Percentiles rank a stretch among this genome's conserved stretches.
These are phyloP conservation scores for Przewalskia tangutica DNA, from an alignment of 257 asterid species.

Conservation along the genomic window DNA sequence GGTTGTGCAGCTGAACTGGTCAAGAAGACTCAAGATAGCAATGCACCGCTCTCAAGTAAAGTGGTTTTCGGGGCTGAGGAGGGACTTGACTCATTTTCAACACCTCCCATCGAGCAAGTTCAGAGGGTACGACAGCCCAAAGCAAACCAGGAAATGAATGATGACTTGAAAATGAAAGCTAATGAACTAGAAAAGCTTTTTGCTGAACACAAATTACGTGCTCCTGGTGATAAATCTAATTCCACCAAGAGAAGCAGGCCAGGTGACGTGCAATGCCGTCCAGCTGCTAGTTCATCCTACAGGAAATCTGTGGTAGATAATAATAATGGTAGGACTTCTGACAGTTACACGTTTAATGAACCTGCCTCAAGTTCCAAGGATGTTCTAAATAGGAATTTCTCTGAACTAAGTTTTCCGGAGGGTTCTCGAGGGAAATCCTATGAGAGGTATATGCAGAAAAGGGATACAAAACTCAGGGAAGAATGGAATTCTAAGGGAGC, in stretches of 20 bases:
- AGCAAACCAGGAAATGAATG: slow-evolving; percentile 79
- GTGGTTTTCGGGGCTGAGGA: slow-evolving; percentile 31
- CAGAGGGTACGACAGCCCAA: slow-evolving; percentile 64
- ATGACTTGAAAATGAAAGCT: slow-evolving; percentile 83
- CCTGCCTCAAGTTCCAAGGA: slow-evolving; percentile 38
- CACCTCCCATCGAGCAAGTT: slow-evolving; percentile 46
- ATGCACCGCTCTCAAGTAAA: slow-evolving; percentile 24
- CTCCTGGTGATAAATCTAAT: slow-evolving; percentile 62
- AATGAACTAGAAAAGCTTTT: slow-evolving; percentile 91
- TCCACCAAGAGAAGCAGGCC: slow-evolving; percentile 34
- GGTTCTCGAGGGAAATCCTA: slow-evolving; percentile 79
- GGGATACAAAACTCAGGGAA: slow-evolving; percentile 82
- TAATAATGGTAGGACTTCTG: slow-evolving; percentile 22
- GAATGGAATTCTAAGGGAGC: slow-evolving; percentile 78
- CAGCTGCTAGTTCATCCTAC: slow-evolving; percentile 25
- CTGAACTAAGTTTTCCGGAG: slow-evolving; percentile 43
- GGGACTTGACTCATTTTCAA: slow-evolving; percentile 38
- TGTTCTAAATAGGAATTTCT: slow-evolving; percentile 31
- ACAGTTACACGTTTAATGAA: slow-evolving; percentile 22
- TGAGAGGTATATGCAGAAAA: slow-evolving; percentile 62
- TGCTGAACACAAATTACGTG: slow-evolving; percentile 64
- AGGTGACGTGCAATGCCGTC: slow-evolving; percentile 31
- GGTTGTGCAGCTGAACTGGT: slow-evolving; percentile 31
- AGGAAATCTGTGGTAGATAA: slow-evolving; percentile 28
- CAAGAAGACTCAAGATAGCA: slow-evolving; percentile 34